A percentile compares a stretch with the other conserved stretches of the same genome.
Evolutionary conservation across 129 eudicot species (phyloP).

Genomic region (Heracleum sosnowskyi): DNA sequence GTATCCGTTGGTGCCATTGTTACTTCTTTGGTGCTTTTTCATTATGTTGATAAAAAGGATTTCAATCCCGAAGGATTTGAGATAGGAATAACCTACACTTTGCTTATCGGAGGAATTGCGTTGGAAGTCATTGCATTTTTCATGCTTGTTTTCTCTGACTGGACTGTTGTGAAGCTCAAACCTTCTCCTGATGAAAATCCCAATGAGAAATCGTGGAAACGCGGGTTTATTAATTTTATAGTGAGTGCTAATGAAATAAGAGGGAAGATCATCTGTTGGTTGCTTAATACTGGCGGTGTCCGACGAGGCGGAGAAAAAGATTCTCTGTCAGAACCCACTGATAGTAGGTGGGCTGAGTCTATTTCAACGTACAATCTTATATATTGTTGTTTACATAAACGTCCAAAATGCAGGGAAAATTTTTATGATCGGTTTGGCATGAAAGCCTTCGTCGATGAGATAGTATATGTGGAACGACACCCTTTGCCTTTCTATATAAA

Average conservation of each 20-base stretch:
- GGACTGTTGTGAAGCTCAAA: slow-evolving; percentile 27
- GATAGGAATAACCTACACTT: slow-evolving; percentile 33
- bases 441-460: slow-evolving; percentile 19
- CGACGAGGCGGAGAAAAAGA: neutral
- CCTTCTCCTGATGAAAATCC: slow-evolving; percentile 21
- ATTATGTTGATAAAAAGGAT: slow-evolving; percentile 8
- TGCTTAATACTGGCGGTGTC: neutral
- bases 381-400: slow-evolving; percentile 28
- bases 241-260: neutral
- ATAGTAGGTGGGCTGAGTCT: slow-evolving; percentile 45
- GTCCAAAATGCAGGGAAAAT: neutral
- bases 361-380: slow-evolving; percentile 36
- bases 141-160: slow-evolving; percentile 53
- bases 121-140: slow-evolving; percentile 33
- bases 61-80: slow-evolving; percentile 5
- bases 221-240: slow-evolving; percentile 41
- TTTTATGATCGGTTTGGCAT: slow-evolving; percentile 19
- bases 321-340: slow-evolving; percentile 11
- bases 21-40: slow-evolving; percentile 26
- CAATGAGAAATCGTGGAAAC: neutral
- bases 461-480: slow-evolving; percentile 15
- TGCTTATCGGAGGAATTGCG: slow-evolving; percentile 48
- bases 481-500: slow-evolving; percentile 9
- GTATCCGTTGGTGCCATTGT: slow-evolving; percentile 21
- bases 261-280: slow-evolving; percentile 10